Evolutionary conservation across 139 green algal species (phyloP).

Genomic region (Chlamydomonas applanata): DNA sequence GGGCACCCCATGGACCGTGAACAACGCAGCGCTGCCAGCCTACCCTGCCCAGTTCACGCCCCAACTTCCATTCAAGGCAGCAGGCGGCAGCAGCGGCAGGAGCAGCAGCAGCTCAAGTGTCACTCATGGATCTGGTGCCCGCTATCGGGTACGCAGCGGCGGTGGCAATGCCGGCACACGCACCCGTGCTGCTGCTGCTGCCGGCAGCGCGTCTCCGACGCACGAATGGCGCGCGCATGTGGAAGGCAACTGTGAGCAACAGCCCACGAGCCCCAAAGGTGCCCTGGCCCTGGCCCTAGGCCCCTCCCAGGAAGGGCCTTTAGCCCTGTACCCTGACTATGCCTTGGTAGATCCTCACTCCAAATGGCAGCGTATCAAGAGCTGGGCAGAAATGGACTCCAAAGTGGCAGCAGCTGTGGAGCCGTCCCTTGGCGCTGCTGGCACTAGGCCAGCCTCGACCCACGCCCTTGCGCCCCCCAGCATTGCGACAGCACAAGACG

Average conservation of each 20-base stretch:
- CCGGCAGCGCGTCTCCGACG: too few relatives aligned
- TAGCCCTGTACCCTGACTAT: constrained; percentile 23
- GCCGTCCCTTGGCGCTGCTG: not conserved
- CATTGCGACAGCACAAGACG: not conserved
- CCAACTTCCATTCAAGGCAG: not conserved
- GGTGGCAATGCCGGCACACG: too few relatives aligned
- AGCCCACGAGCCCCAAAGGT: too few relatives aligned
- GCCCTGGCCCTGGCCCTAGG: not conserved
- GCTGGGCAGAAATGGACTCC: constrained; percentile 24
- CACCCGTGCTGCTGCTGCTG: too few relatives aligned
- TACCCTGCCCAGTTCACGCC: constrained; percentile 7
- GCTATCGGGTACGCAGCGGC: too few relatives aligned
- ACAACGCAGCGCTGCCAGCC: constrained; percentile 10
- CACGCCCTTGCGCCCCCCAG: not conserved
- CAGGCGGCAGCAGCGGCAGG: too few relatives aligned
- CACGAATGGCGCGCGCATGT: too few relatives aligned
- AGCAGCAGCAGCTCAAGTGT: too few relatives aligned
- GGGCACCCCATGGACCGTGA: constrained; percentile 5
- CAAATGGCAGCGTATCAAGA: constrained; percentile 29
- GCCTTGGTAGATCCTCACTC: constrained; percentile 14
- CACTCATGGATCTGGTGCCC: too few relatives aligned
- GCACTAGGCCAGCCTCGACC: not conserved
- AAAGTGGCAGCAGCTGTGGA: constrained; percentile 11
- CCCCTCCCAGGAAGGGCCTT: constrained; percentile 22
- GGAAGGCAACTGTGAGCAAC: too few relatives aligned